Evolutionary conservation across 805 yeast genomes (phyloP).

Genomic region (Pichia deserticola): DNA sequence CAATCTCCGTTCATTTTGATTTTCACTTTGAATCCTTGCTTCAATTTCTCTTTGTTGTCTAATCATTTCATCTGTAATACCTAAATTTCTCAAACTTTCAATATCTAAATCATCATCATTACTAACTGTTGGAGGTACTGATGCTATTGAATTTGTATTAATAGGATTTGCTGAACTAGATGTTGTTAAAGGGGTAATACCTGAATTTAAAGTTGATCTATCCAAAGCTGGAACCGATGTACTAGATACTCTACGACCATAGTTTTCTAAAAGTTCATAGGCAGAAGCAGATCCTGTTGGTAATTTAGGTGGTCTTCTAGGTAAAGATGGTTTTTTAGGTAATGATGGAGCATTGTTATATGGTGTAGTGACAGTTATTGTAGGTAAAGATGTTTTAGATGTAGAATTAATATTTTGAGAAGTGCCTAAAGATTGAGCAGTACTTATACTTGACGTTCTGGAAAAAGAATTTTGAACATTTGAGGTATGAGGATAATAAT

Average conservation of each 20-base stretch:
- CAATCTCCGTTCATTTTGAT: not conserved
- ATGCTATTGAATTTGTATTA: not conserved
- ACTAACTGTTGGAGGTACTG: too few species aligned
- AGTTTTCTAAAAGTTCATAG: slow-evolving; percentile 3
- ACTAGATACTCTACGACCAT: slow-evolving; percentile 1
- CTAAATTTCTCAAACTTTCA: slow-evolving; percentile 4
- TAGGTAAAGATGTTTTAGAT: not conserved
- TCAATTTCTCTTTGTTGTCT: slow-evolving; percentile 5
- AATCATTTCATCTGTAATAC: slow-evolving; percentile 6
- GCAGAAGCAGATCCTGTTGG: not conserved
- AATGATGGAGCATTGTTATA: not conserved
- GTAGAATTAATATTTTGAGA: not conserved
- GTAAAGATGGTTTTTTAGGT: slow-evolving; percentile 5
- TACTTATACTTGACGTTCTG: not conserved
- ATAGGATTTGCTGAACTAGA: not conserved
- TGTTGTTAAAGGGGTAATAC: too few species aligned
- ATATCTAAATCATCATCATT: slow-evolving; percentile 1
- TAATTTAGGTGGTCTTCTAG: slow-evolving; percentile 4
- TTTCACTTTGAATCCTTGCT: slow-evolving; percentile 1
- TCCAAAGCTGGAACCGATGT: not conserved
- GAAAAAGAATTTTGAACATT: not conserved
- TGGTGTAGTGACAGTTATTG: not conserved
- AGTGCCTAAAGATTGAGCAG: too few species aligned
- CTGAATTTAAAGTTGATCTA: too few species aligned
- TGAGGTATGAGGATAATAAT: not conserved